A percentile compares a stretch with the other conserved stretches of the same genome.
Evolutionary conservation across 2,329 filamentous ascomycete genomes (phyloP).

Genomic region (Pseudogymnoascus sp.): DNA sequence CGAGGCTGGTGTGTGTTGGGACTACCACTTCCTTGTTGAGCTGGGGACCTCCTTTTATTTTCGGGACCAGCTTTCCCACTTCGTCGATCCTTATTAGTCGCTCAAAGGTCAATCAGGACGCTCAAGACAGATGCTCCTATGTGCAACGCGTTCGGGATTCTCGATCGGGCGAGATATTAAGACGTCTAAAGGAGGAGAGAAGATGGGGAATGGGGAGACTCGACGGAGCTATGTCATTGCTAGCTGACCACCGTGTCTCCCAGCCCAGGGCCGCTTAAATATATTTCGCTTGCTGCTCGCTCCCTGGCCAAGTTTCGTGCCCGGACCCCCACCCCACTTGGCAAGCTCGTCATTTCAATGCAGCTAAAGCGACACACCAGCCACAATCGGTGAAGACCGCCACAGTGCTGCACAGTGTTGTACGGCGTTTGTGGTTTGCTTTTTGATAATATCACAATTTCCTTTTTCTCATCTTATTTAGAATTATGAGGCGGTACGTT

Average conservation of each 20-base stretch:
- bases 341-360: conserved; percentile 2
- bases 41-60: background rate
- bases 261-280: background rate
- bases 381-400: background rate
- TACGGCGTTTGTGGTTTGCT: background rate
- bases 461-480: background rate
- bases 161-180: background rate
- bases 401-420: background rate
- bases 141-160: background rate
- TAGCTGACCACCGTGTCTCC: background rate
- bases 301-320: background rate
- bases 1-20: background rate
- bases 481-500: background rate
- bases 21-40: background rate
- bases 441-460: conserved; percentile 2
- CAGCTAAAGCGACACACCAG: background rate
- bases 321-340: background rate
- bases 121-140: background rate
- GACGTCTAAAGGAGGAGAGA: background rate
- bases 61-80: background rate
- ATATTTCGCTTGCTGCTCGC: background rate
- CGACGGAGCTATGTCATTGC: conserved; percentile 2
- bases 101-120: background rate
- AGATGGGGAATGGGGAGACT: background rate
- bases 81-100: background rate